phyloP scores from a whole-genome alignment of 495 filamentous ascomycete species.

The Daldinia childiae region DNA sequence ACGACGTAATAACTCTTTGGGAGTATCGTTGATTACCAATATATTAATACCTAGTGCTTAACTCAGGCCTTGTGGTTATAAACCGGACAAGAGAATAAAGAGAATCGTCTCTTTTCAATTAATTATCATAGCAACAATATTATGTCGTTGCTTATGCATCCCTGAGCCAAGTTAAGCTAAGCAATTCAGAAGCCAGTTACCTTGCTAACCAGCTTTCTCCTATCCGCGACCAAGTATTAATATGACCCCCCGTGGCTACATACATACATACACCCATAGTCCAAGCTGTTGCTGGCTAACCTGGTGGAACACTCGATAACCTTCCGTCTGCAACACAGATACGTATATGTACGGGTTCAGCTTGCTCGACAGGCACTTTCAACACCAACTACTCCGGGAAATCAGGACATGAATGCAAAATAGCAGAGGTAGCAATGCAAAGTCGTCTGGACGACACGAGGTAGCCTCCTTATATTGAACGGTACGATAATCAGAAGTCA shows the following conservation, averaged over 20 bases:
- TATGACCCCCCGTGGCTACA: background rate
- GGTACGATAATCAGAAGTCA: slow-evolving; percentile 4
- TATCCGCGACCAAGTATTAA: background rate
- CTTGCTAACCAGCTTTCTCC: background rate
- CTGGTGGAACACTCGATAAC: background rate
- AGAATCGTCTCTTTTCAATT: background rate
- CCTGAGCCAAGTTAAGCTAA: background rate
- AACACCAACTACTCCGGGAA: slow-evolving; percentile 33
- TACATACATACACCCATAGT: background rate
- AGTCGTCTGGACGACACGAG: slow-evolving; percentile 3
- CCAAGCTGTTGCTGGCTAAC: background rate
- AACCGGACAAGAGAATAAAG: background rate
- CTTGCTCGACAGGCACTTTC: background rate
- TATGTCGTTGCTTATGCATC: background rate
- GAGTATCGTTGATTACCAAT: too few species aligned
- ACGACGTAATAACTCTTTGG: too few species aligned
- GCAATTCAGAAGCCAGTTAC: too few species aligned
- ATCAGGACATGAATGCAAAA: background rate
- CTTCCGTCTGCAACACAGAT: background rate
- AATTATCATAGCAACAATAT: background rate
- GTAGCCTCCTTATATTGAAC: slow-evolving; percentile 10
- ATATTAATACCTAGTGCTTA: too few species aligned
- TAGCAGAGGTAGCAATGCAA: background rate
- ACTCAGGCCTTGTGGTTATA: too few species aligned
- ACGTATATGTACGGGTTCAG: background rate